A percentile compares a stretch with the other conserved stretches of the same genome.
Evolutionary conservation across 495 filamentous ascomycete genomes (phyloP).

Genomic region (Aspergillus leporis): DNA sequence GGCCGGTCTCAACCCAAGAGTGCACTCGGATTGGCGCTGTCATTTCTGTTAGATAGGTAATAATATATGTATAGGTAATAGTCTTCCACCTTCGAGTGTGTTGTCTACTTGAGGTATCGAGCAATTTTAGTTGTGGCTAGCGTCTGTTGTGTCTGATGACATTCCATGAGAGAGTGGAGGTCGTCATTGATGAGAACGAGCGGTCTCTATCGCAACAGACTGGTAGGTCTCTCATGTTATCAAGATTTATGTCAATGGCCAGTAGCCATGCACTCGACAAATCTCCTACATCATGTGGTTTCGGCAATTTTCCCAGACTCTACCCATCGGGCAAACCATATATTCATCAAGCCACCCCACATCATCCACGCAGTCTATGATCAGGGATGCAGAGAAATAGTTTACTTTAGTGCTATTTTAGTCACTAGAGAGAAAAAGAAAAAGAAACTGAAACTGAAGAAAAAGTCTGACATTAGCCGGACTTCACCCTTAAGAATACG

Average conservation of each 20-base stretch:
- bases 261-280: too few species aligned
- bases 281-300: too few species aligned
- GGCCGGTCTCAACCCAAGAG: not conserved
- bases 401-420: not conserved
- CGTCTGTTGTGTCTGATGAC: too few species aligned
- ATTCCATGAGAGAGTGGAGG: too few species aligned
- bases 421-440: not conserved
- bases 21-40: not conserved
- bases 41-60: not conserved
- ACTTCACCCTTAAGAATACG: not conserved
- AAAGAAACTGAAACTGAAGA: not conserved
- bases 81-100: not conserved
- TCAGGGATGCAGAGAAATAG: not conserved
- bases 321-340: not conserved
- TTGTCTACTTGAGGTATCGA: not conserved
- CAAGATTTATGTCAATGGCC: too few species aligned
- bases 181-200: too few species aligned
- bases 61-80: not conserved
- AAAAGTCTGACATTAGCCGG: not conserved
- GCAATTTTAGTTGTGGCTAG: too few species aligned
- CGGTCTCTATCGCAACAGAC: too few species aligned
- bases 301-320: too few species aligned
- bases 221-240: too few species aligned
- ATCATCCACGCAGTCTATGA: not conserved
- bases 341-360: not conserved